Conservation (phyloP, 108 stramenopile genomes). For the Poteriospumella lacustris region DNA sequence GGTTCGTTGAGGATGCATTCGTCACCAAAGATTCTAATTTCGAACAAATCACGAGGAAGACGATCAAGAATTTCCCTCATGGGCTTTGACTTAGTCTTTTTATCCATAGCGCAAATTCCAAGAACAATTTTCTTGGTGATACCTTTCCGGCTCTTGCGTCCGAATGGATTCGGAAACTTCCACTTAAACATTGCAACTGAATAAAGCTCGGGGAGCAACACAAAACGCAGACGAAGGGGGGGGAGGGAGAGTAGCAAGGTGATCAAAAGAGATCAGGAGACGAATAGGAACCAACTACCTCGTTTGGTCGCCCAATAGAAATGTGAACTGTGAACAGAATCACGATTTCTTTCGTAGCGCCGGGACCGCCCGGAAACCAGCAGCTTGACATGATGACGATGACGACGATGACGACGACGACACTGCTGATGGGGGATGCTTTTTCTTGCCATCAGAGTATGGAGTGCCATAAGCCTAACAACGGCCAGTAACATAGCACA, state of each 20-base stretch:
- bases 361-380: too few species aligned
- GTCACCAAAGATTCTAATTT: conserved; percentile 87
- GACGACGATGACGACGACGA: not conserved
- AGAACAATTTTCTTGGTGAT: too few species aligned
- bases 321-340: too few species aligned
- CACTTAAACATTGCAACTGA: too few species aligned
- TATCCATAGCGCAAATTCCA: conserved; percentile 98
- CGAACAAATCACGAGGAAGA: conserved; percentile 65
- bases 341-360: too few species aligned
- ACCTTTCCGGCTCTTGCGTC: too few species aligned
- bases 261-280: not conserved
- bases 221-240: not conserved
- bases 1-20: conserved; percentile 72
- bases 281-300: not conserved
- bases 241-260: not conserved
- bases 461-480: too few species aligned
- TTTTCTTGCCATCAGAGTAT: too few species aligned
- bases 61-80: conserved; percentile 90
- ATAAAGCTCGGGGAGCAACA: too few species aligned
- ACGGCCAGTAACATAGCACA: not conserved
- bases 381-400: not conserved
- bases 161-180: too few species aligned
- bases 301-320: too few species aligned
- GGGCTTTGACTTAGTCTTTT: conserved; percentile 80
- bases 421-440: not conserved